phyloP scores from a whole-genome alignment of 2,329 filamentous ascomycete genomes.

The Ceratocystis destructans region DNA sequence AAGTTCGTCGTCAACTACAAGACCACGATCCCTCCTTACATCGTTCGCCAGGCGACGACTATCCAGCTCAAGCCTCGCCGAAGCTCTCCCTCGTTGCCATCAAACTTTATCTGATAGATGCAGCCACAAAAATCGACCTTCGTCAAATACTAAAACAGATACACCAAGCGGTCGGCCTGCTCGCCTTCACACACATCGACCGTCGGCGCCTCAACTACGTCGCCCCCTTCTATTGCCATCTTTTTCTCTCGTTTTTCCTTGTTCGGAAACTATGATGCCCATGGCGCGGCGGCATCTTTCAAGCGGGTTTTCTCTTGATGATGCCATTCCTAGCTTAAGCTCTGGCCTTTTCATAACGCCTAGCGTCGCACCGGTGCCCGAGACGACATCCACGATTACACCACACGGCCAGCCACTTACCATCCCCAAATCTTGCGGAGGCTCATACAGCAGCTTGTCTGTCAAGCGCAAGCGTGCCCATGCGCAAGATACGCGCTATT shows the following conservation, averaged over 20 bases:
- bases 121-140: background rate
- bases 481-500: background rate
- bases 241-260: background rate
- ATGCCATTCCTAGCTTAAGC: constrained; percentile 4
- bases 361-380: background rate
- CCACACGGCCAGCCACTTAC: background rate
- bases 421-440: background rate
- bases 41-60: background rate
- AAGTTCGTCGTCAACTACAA: background rate
- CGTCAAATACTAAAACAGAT: background rate
- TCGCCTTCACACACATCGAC: too few relatives aligned
- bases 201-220: background rate
- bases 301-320: constrained; percentile 10
- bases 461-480: constrained; percentile 11
- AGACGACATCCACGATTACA: background rate
- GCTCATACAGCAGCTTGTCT: background rate
- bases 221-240: too few relatives aligned
- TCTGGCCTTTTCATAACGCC: constrained; percentile 3
- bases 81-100: background rate
- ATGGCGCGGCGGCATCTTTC: constrained; percentile 5
- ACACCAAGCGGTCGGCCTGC: background rate
- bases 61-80: background rate
- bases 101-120: background rate
- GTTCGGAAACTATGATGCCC: constrained; percentile 5
- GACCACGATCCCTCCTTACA: background rate